Evolutionary conservation across 306 rosid species (phyloP).

Genomic region (Oemleria cerasiformis): DNA sequence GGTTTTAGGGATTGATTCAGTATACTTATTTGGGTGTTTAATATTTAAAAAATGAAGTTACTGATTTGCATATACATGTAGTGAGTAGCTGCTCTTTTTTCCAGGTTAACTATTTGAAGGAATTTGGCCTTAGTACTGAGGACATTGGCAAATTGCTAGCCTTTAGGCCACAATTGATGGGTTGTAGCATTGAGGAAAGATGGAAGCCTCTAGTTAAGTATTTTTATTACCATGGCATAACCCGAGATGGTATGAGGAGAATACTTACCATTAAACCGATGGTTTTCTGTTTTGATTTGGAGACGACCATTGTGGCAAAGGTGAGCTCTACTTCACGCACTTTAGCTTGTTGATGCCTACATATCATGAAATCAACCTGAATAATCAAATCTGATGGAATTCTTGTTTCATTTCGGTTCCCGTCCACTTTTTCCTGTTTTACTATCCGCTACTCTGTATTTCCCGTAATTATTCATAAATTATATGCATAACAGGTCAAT

Average conservation of each 20-base stretch:
- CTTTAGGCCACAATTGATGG: conserved; percentile 85
- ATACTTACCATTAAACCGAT: conserved; percentile 81
- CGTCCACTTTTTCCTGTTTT: conserved; percentile 12
- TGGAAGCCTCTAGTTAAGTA: conserved; percentile 94
- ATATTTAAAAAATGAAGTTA: neutral
- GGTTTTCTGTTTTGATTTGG: conserved; percentile 73
- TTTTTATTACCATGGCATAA: conserved; percentile 71
- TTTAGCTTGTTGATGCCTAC: conserved; percentile 4
- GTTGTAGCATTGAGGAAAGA: conserved; percentile 77
- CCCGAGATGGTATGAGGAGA: conserved; percentile 89
- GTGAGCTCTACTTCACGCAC: conserved; percentile 37
- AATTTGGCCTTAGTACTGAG: conserved; percentile 68
- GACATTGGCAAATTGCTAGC: conserved; percentile 83
- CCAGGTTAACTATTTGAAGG: conserved; percentile 84
- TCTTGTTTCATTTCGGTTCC: conserved; percentile 7
- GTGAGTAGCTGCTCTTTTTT: conserved; percentile 25
- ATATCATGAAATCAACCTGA: neutral
- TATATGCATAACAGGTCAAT: neutral
- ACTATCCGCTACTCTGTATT: conserved; percentile 3
- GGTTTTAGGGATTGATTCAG: conserved; percentile 6
- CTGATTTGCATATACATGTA: conserved; percentile 20
- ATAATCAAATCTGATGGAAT: conserved; percentile 12
- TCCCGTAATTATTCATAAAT: neutral
- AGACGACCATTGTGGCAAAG: conserved; percentile 79
- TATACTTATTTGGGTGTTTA: neutral